These are phyloP conservation scores for Exophiala lecanii-corni DNA, from an alignment of 2,329 filamentous ascomycete species.

Conservation along the genomic window DNA sequence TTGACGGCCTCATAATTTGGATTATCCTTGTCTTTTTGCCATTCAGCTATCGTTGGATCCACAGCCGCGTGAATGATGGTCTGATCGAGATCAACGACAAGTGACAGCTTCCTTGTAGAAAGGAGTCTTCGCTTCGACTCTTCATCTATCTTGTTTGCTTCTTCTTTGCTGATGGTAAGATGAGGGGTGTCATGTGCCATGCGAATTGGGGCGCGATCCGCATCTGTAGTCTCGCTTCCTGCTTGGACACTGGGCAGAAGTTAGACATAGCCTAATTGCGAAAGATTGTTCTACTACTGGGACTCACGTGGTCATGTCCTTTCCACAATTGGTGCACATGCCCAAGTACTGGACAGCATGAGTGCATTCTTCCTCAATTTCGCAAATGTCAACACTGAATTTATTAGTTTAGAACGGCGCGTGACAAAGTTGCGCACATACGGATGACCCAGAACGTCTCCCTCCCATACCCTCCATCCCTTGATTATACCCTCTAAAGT, in stretches of 20 bases:
- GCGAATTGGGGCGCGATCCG: constrained; percentile 83
- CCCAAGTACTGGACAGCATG: constrained; percentile 90
- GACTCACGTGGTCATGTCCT: constrained; percentile 81
- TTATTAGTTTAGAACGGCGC: constrained; percentile 2
- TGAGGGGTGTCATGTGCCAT: constrained; percentile 90
- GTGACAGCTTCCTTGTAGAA: constrained; percentile 73
- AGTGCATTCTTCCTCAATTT: constrained; percentile 84
- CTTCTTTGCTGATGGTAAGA: constrained; percentile 75
- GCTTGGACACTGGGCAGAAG: constrained; percentile 13
- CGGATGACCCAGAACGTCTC: constrained; percentile 41
- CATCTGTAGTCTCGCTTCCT: constrained; percentile 32
- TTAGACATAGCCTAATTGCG: constrained; percentile 5
- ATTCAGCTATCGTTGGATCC: constrained; percentile 92
- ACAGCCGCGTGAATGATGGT: constrained; percentile 98
- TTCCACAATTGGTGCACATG: constrained; percentile 86
- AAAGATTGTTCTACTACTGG: background rate
- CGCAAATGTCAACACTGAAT: constrained; percentile 55
- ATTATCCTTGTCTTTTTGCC: constrained; percentile 82
- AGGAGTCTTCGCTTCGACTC: constrained; percentile 81
- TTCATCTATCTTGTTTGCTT: constrained; percentile 77
- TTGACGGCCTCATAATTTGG: constrained; percentile 89
- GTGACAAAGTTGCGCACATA: constrained; percentile 29
- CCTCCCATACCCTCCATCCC: constrained; percentile 64
- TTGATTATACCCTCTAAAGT: constrained; percentile 75
- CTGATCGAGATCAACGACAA: constrained; percentile 96